Evolutionary conservation across 2,329 filamentous ascomycete species (phyloP), one percentile per base, ranked within the genome.

Genomic region (Penicillium capsulatum): DNA sequence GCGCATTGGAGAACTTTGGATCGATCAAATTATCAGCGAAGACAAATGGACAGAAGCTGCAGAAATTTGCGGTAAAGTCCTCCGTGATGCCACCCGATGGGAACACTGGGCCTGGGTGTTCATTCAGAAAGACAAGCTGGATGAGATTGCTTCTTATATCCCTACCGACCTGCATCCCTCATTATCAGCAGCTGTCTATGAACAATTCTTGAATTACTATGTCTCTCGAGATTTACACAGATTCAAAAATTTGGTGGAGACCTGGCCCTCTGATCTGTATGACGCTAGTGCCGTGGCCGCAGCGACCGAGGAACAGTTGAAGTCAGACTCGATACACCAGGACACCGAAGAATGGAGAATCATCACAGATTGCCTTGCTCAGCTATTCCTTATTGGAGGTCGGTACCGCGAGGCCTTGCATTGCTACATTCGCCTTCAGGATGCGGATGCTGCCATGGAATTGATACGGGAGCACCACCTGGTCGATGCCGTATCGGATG

Each of bases 71-170:
- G 86, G 84, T 10, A 88, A 83, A 57, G 90, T 96, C 0, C 72
- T 98, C 1, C 81, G 81, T 30, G 87, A 83, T 1, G 80, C 88
- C 1, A 75, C 84, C 33, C 74, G 84, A 52, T 98, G 92, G 92
- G 90, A 97, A 67, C 87, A 94, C 55, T 97, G 91, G 89, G 84
- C 94, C 4, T 94, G 86, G 80, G 83, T 80, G 0, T 98, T 98
- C 66, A 87, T 89, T 6, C 84, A 88, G 28, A 84, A 86, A 2
- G 78, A 86, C 48, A 88, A 82, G 57, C 88, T 94, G 54, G 87
- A 96, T 60, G 90, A 95, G 53, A 95, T 98, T 45, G 84, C 86
- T 4, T 77, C 84, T 24, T 82, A 84, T 55, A 86, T 98, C 19
- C 92, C 92, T 0, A 81, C 79, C 1, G 79, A 81, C n/a, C 75